Evolutionary conservation across 1,284 basidiomycete genomes (phyloP), one percentile per base, ranked within the genome.

Genomic region (Malassezia vespertilionis): DNA sequence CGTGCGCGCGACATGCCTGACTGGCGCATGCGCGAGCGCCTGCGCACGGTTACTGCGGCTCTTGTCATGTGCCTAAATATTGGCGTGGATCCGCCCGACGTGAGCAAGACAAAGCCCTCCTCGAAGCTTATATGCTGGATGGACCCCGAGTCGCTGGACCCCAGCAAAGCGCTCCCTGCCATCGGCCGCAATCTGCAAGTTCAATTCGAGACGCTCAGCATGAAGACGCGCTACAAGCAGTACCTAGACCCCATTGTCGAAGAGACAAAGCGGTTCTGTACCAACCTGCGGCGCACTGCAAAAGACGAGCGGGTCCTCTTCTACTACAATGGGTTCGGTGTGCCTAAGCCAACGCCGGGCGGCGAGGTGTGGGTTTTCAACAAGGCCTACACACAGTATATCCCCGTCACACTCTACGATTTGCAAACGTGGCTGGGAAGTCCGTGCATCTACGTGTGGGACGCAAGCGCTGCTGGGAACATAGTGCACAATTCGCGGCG

Each of bases 331-430:
- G 93, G 91, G 2, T 93, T 95, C 58, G 91, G 91, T 26, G 91
- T 97, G 12, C 91, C 93, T 1, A 91, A 89, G 65, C 93, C 91
- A 2, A 97, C 93, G 0, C 79, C 85, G 0, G 90, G 87, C 53
- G 91, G 93, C 20, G 93, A 97, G 72, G 80, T 97, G 44, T 97
- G 91, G 91, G 91, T 93, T 48, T 97, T 97, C 76, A 97, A 97
- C 73, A 80, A 83, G 66, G 86, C 82, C 55, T 97, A 97, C 72
- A 96, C 93, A 0, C 93, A 97, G 72, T 97, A 97, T 71, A 96
- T 97, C 48, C 91, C 91, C 0, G 85, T 97, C 18, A 90, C 87
- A 6, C 75, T 96, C 35, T 85, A 85, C 71, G 90, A 96, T 61
- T 76, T 96, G 10, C 89, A 93, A 70, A 80, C 78, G 33, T 93